Evolutionary conservation across 768 basidiomycete species (phyloP).

Genomic region (Boletus reticuloceps): DNA sequence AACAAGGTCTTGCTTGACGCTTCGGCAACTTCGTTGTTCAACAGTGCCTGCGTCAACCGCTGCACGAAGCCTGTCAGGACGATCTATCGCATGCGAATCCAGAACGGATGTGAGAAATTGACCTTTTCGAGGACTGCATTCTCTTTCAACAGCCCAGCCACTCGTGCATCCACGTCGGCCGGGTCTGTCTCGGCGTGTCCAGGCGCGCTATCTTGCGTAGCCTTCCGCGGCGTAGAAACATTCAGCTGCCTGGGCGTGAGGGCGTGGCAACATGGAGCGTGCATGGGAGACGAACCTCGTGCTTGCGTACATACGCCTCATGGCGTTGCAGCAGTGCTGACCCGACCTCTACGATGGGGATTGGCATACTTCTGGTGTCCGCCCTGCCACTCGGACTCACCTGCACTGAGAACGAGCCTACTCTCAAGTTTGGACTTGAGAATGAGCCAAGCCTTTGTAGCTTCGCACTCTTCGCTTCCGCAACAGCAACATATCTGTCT

Average conservation of each 20-base stretch:
- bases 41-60: slow-evolving; percentile 75
- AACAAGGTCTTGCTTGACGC: slow-evolving; percentile 71
- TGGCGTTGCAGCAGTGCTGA: slow-evolving; percentile 84
- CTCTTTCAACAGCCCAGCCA: slow-evolving; percentile 47
- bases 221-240: slow-evolving; percentile 11
- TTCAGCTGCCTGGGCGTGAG: slow-evolving; percentile 16
- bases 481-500: slow-evolving; percentile 61
- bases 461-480: slow-evolving; percentile 61
- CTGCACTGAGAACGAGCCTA: slow-evolving; percentile 79
- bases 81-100: neutral
- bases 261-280: slow-evolving; percentile 2
- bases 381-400: slow-evolving; percentile 44
- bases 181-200: slow-evolving; percentile 12
- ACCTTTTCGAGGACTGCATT: slow-evolving; percentile 55
- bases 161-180: slow-evolving; percentile 31
- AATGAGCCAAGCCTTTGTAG: slow-evolving; percentile 57
- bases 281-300: slow-evolving; percentile 48
- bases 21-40: slow-evolving; percentile 82
- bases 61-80: slow-evolving; percentile 30
- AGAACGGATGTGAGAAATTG: neutral
- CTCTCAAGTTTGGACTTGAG: slow-evolving; percentile 72
- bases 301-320: slow-evolving; percentile 78
- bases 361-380: slow-evolving; percentile 3
- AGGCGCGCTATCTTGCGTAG: slow-evolving; percentile 9
- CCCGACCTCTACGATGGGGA: slow-evolving; percentile 65